phyloP scores from a whole-genome alignment of 2,329 filamentous ascomycete species.

The Tolypocladium cylindrosporum region DNA sequence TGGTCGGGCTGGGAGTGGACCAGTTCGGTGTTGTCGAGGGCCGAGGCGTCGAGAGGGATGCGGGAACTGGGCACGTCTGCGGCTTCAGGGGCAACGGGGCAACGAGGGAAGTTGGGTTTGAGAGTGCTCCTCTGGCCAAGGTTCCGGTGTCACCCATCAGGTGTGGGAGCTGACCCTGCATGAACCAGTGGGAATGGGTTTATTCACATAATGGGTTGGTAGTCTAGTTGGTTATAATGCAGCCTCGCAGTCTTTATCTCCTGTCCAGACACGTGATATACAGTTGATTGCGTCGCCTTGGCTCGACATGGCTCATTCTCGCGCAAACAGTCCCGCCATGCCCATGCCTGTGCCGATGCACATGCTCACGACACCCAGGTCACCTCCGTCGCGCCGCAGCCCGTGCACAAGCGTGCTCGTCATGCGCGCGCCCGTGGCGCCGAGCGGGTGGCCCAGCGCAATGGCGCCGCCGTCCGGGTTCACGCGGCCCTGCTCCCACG shows the following conservation, averaged over 20 bases:
- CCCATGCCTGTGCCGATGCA: constrained; percentile 79
- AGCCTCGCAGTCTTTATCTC: neutral
- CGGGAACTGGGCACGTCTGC: constrained; percentile 26
- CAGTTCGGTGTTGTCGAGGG: constrained; percentile 32
- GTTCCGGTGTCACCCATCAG: neutral
- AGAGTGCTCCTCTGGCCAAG: no score
- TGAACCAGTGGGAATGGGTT: neutral
- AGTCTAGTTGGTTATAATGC: neutral
- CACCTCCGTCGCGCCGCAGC: constrained; percentile 56
- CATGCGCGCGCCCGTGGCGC: constrained; percentile 79
- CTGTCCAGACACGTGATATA: neutral
- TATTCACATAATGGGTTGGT: neutral
- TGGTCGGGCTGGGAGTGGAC: constrained; percentile 24
- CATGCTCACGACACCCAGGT: constrained; percentile 85
- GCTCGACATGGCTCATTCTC: constrained; percentile 33
- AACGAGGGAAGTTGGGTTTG: neutral
- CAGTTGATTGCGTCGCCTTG: neutral
- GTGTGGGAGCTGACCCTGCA: neutral
- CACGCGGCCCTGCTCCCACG: constrained; percentile 56
- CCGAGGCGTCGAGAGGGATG: constrained; percentile 28
- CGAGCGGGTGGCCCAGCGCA: constrained; percentile 84
- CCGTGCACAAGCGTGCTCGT: constrained; percentile 60
- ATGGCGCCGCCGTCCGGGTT: constrained; percentile 93
- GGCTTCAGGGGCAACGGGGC: constrained; percentile 9
- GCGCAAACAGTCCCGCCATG: constrained; percentile 58